Evolutionary conservation across 2,329 filamentous ascomycete genomes (phyloP).

Genomic region (Epichloe festucae): DNA sequence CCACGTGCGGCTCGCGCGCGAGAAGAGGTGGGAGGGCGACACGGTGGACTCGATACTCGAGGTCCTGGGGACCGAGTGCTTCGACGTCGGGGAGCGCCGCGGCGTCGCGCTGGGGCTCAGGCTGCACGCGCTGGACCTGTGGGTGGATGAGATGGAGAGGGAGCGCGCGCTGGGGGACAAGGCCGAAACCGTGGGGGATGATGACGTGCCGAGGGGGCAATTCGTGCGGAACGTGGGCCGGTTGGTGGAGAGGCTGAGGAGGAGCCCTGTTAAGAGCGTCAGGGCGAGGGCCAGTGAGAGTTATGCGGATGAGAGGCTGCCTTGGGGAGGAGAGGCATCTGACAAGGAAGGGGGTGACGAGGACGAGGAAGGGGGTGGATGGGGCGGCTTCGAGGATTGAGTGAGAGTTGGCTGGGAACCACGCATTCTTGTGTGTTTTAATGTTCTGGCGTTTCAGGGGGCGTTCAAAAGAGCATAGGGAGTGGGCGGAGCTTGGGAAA

Average conservation of each 20-base stretch:
- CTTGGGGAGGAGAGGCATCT: slow-evolving; percentile 34
- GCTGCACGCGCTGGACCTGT: slow-evolving; percentile 81
- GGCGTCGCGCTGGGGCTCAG: slow-evolving; percentile 72
- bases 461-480: not conserved
- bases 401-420: slow-evolving; percentile 37
- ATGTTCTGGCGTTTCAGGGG: not conserved
- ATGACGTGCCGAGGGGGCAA: slow-evolving; percentile 20
- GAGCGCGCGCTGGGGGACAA: slow-evolving; percentile 37
- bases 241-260: slow-evolving; percentile 42
- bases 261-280: slow-evolving; percentile 57
- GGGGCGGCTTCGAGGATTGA: slow-evolving; percentile 58
- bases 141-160: slow-evolving; percentile 78
- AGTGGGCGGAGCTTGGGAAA: not conserved
- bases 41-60: slow-evolving; percentile 15
- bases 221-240: slow-evolving; percentile 41
- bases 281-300: slow-evolving; percentile 56
- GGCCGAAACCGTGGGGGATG: not conserved
- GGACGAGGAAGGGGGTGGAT: slow-evolving; percentile 32
- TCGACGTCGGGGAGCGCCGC: slow-evolving; percentile 22
- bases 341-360: slow-evolving; percentile 27
- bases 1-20: slow-evolving; percentile 39
- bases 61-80: slow-evolving; percentile 18
- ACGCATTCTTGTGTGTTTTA: not conserved
- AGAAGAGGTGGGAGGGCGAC: slow-evolving; percentile 23
- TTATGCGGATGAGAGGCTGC: slow-evolving; percentile 61